A percentile compares a stretch with the other conserved stretches of the same genome.
phyloP scores from a whole-genome alignment of 2,329 filamentous ascomycete species.

The Aspergillus sp. region DNA sequence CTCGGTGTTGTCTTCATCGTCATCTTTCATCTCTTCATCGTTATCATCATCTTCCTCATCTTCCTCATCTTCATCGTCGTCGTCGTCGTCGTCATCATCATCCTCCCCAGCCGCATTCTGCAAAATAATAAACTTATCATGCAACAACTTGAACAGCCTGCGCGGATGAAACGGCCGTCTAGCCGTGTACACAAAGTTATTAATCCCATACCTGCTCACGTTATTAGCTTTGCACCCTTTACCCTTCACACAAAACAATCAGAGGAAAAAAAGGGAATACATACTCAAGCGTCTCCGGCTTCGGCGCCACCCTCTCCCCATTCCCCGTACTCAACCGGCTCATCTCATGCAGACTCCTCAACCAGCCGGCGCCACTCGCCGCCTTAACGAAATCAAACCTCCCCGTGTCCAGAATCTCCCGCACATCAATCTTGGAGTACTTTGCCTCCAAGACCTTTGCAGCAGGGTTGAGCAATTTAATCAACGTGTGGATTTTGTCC shows the following conservation, averaged over 20 bases:
- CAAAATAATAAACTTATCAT: slow-evolving; percentile 50
- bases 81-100: neutral
- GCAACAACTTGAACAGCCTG: slow-evolving; percentile 42
- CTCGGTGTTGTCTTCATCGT: slow-evolving; percentile 28
- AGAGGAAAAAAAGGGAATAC: slow-evolving; percentile 13
- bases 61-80: neutral
- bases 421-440: slow-evolving; percentile 62
- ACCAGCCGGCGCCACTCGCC: slow-evolving; percentile 67
- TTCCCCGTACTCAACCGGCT: slow-evolving; percentile 59
- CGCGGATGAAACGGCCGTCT: slow-evolving; percentile 54
- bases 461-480: slow-evolving; percentile 65
- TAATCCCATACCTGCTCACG: slow-evolving; percentile 58
- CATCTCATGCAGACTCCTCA: slow-evolving; percentile 70
- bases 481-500: slow-evolving; percentile 53
- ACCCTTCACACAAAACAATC: too few relatives aligned
- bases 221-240: too few relatives aligned
- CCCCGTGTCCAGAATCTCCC: slow-evolving; percentile 65
- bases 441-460: slow-evolving; percentile 65
- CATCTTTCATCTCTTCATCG: slow-evolving; percentile 29
- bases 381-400: slow-evolving; percentile 66
- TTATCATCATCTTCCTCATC: slow-evolving; percentile 21
- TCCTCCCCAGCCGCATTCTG: slow-evolving; percentile 29
- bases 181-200: slow-evolving; percentile 68
- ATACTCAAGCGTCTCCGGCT: slow-evolving; percentile 69
- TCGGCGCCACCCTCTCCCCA: slow-evolving; percentile 61